Evolutionary conservation across 2,329 filamentous ascomycete species (phyloP).

Genomic region (Aspergillus hiratsukae): DNA sequence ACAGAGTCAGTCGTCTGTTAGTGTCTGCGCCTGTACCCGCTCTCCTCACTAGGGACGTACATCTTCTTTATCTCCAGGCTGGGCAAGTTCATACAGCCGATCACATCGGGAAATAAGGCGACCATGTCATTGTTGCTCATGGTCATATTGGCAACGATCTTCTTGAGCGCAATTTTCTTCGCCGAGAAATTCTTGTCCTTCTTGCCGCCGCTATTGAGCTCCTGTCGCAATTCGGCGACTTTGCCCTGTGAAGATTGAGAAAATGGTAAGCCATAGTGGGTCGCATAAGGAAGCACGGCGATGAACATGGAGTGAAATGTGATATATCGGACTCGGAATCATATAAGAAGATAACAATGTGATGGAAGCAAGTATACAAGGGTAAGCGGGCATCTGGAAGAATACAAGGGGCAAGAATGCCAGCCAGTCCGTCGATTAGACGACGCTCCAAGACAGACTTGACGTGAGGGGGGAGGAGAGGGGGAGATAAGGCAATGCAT

Average conservation of each 20-base stretch:
- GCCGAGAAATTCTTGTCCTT: constrained; percentile 95
- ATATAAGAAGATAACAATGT: constrained; percentile 4
- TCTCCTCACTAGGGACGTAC: constrained; percentile 45
- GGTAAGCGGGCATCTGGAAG: background rate
- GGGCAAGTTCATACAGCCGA: constrained; percentile 89
- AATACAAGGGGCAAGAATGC: background rate
- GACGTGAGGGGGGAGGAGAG: constrained; percentile 9
- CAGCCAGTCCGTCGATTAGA: background rate
- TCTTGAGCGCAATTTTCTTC: constrained; percentile 98
- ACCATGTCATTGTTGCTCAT: constrained; percentile 99
- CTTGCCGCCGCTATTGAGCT: constrained; percentile 89
- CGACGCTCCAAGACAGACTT: constrained; percentile 4
- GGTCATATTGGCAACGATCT: constrained; percentile 99
- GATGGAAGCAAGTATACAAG: background rate
- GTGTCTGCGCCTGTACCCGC: background rate
- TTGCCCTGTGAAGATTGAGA: constrained; percentile 71
- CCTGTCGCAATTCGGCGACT: constrained; percentile 91
- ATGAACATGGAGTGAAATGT: constrained; percentile 24
- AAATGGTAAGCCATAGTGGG: constrained; percentile 28
- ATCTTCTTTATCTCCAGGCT: constrained; percentile 99
- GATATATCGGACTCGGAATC: background rate
- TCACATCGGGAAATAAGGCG: constrained; percentile 89
- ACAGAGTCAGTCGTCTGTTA: background rate
- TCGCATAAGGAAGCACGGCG: constrained; percentile 24
- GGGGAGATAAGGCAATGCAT: constrained; percentile 5